Conservation (phyloP, 1,139 yeast genomes). For the Lipomyces yarrowii region DNA sequence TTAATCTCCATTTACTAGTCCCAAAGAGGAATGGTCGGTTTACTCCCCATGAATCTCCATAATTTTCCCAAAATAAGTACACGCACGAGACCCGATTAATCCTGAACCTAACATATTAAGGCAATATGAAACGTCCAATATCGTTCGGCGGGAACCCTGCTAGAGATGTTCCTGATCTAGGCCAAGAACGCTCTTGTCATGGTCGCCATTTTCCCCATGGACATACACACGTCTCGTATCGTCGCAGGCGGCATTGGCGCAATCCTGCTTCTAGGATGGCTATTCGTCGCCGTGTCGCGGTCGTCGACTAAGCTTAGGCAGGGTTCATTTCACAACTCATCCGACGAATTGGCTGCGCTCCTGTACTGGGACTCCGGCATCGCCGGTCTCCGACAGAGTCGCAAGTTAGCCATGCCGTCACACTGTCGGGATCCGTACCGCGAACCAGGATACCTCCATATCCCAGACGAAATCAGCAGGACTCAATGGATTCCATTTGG, state of each 20-base stretch:
- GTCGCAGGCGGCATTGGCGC: neutral
- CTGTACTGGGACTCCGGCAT: neutral
- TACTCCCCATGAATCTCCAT: too few species aligned
- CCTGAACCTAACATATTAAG: too few species aligned
- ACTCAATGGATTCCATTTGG: slow-evolving; percentile 22
- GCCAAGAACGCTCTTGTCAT: too few species aligned
- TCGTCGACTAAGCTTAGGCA: neutral
- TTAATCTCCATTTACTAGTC: too few species aligned
- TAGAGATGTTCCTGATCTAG: neutral
- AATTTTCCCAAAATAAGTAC: too few species aligned
- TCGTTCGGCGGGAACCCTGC: too few species aligned
- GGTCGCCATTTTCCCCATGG: neutral
- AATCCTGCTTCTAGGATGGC: neutral
- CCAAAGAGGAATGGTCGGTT: too few species aligned
- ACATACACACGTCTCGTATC: neutral
- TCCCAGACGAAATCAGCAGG: neutral
- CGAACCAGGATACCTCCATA: slow-evolving; percentile 22
- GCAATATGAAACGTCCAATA: too few species aligned
- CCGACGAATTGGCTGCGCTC: neutral
- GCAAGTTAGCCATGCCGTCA: neutral
- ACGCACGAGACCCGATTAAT: too few species aligned
- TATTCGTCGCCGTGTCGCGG: neutral
- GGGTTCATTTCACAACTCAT: neutral
- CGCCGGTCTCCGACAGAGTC: neutral
- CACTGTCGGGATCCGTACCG: slow-evolving; percentile 26